phyloP scores from a whole-genome alignment of 1,284 basidiomycete genomes.

The Uromyces viciae-fabae region DNA sequence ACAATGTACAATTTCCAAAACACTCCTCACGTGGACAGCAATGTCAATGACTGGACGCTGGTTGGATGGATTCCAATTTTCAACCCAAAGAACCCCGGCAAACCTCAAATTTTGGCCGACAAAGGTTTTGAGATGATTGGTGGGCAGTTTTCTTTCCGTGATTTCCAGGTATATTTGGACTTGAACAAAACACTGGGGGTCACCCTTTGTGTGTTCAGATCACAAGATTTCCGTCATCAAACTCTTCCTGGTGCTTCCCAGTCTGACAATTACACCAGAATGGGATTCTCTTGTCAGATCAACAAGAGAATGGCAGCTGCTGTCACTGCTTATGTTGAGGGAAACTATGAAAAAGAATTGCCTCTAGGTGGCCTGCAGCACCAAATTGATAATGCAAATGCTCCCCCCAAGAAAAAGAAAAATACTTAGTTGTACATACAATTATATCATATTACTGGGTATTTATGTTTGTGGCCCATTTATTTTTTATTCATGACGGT shows the following conservation, averaged over 20 bases:
- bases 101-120: background rate
- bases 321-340: conserved; percentile 1
- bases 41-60: background rate
- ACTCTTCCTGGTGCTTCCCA: background rate
- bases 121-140: background rate
- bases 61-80: background rate
- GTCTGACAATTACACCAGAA: no score
- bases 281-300: background rate
- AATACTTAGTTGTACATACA: background rate
- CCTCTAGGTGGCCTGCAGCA: background rate
- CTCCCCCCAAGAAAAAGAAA: conserved; percentile 9
- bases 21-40: background rate
- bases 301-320: background rate
- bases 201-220: conserved; percentile 1
- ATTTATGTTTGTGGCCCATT: background rate
- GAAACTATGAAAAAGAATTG: background rate
- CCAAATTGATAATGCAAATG: background rate
- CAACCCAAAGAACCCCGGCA: background rate
- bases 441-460: background rate
- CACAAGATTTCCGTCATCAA: background rate
- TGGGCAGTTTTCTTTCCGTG: background rate
- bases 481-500: background rate
- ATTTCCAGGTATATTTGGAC: background rate
- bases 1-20: conserved; percentile 1
- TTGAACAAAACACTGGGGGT: background rate